Base-by-base conservation (phyloP, 2,329 filamentous ascomycete genomes). In the Scorias spongiosa region DNA sequence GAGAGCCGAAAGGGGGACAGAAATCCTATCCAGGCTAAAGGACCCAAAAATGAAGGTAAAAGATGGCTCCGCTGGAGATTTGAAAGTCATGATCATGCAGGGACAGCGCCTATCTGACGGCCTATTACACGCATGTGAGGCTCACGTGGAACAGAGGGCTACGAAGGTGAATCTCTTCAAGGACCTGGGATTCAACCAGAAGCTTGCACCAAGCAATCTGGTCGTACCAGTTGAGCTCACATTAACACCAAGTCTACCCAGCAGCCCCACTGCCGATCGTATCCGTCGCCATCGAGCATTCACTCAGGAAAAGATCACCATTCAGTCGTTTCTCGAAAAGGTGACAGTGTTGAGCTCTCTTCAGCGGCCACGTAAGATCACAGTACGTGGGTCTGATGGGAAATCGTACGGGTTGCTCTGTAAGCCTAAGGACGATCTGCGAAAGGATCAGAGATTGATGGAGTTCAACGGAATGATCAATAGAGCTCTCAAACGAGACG, bases 391-490 rank as follows among this genome's bases (percentile, higher is more conserved):
- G 0, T 89, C 84, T 0, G 87, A 99, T 62, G 91, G 93, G 7
- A 82, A 81, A 46, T 73, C 74, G 14, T 98, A 98, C 61, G 84
- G 85, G 50, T 75, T 98, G 7, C 73, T 99, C 44, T 93, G 93
- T 68, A 98, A 99, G 58, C 93, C 91, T 8, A 96, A 96, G 62
- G 91, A 98, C 60, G 93, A 99, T 61, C 74, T 99, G 18, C 82
- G 91, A 42, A 98, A 93, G 52, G 93, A 99, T 56, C 89, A 96
- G 62, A 85, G 91, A 42, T 78, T 98, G 15, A 98, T 98, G 88
- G 93, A 98, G 59, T 98, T 98, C 70, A 98, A 96, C 60, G 80
- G 82, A 39, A 91, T 96, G 76, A 96, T 98, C 68, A 98, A 98
- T 60, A 76, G 91, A 46, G 86, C 89, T 2, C 66, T 99, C 45